Evolutionary conservation across 371 early-diverging fungal species (phyloP).

Genomic region (Zychaea mexicana): DNA sequence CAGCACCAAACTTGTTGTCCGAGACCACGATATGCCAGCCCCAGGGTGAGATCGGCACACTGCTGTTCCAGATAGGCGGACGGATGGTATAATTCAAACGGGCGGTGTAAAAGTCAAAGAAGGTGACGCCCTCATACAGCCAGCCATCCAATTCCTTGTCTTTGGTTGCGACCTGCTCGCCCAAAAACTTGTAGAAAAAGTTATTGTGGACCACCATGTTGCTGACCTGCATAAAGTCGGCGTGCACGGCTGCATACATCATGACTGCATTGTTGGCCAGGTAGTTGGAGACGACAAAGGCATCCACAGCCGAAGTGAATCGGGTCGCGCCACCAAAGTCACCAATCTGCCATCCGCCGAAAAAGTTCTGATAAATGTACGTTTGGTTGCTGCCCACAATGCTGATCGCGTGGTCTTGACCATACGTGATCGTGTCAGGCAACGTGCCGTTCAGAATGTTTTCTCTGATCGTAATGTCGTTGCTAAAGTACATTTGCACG

Average conservation of each 20-base stretch:
- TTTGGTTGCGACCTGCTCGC: conserved; percentile 16
- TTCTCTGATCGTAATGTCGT: conserved; percentile 41
- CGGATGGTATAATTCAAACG: conserved; percentile 39
- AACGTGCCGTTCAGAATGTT: conserved; percentile 48
- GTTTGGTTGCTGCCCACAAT: conserved; percentile 41
- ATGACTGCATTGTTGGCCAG: conserved; percentile 44
- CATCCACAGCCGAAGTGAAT: conserved; percentile 49
- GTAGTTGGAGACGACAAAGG: conserved; percentile 44
- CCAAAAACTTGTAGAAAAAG: conserved; percentile 40
- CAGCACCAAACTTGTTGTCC: conserved; percentile 38
- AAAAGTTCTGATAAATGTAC: conserved; percentile 45
- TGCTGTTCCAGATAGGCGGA: conserved; percentile 43
- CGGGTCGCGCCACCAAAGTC: conserved; percentile 47
- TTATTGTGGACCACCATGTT: conserved; percentile 45
- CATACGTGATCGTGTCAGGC: conserved; percentile 29
- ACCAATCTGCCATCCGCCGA: conserved; percentile 46
- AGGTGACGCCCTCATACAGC: conserved; percentile 48
- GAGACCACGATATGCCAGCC: conserved; percentile 35
- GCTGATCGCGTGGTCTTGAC: conserved; percentile 46
- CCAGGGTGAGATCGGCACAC: conserved; percentile 39
- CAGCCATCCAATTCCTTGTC: conserved; percentile 30
- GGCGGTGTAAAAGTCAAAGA: conserved; percentile 47
- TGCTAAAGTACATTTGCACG: conserved; percentile 33
- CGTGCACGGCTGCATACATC: conserved; percentile 44
- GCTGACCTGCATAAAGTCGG: conserved; percentile 39